Percentiles rank a stretch among this genome's conserved stretches.
Conservation (phyloP, 352 stramenopile species). For the Globisporangium megalacanthum region DNA sequence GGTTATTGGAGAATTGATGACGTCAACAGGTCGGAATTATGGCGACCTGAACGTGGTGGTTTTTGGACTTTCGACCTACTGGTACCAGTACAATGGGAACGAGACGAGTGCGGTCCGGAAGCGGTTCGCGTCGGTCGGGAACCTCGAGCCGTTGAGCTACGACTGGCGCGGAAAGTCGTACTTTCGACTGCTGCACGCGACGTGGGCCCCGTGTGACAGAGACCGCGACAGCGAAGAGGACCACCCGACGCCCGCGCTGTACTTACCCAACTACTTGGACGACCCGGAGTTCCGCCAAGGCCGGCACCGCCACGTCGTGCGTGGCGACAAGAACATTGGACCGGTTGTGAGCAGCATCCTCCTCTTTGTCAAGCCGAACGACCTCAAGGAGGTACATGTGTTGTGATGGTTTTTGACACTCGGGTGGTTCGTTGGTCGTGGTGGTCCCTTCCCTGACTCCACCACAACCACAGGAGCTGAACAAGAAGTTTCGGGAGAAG, state of each 20-base stretch:
- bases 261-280: conserved; percentile 79
- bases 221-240: conserved; percentile 76
- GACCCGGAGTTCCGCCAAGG: conserved; percentile 81
- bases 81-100: conserved; percentile 71
- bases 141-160: conserved; percentile 55
- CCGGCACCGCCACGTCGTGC: conserved; percentile 74
- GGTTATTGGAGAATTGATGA: not conserved
- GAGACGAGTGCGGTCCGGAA: conserved; percentile 49
- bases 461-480: conserved; percentile 70
- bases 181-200: conserved; percentile 76
- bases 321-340: conserved; percentile 86
- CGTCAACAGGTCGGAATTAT: too few relatives aligned
- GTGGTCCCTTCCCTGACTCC: not conserved
- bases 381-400: conserved; percentile 84
- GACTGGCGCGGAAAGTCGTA: conserved; percentile 86
- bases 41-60: too few relatives aligned
- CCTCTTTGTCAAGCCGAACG: conserved; percentile 93
- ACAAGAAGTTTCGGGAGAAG: conserved; percentile 96
- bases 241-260: conserved; percentile 43
- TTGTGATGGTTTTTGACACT: not conserved
- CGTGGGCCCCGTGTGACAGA: conserved; percentile 60
- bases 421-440: too few relatives aligned
- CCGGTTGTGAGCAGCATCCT: conserved; percentile 93
- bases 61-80: not conserved
- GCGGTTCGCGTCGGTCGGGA: conserved; percentile 49